Evolutionary conservation across 352 stramenopile genomes (phyloP).

Genomic region (Pythium grandisporangium): DNA sequence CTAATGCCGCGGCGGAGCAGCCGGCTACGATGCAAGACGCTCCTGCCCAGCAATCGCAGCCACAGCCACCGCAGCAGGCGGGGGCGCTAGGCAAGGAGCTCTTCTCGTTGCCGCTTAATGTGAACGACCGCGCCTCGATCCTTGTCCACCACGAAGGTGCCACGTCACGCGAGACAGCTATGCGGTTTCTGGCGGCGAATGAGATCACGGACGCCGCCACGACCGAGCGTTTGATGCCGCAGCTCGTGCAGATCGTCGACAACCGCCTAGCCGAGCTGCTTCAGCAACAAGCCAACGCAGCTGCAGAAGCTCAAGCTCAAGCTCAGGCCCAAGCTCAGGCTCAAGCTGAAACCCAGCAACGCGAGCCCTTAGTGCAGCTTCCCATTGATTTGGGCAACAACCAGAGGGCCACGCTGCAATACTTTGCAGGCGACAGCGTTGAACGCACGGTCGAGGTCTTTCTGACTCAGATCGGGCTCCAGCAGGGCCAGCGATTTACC

Average conservation of each 20-base stretch:
- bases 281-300: conserved; percentile 20
- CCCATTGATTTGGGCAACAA: conserved; percentile 44
- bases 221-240: conserved; percentile 29
- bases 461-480: conserved; percentile 35
- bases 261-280: conserved; percentile 30
- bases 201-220: conserved; percentile 29
- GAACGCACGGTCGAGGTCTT: conserved; percentile 62
- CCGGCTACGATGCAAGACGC: background rate
- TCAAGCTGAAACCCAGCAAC: conserved; percentile 1
- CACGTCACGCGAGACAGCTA: conserved; percentile 45
- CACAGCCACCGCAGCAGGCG: conserved; percentile 5
- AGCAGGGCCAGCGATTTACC: conserved; percentile 25
- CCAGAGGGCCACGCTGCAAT: conserved; percentile 32
- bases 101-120: conserved; percentile 57
- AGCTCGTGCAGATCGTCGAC: conserved; percentile 54
- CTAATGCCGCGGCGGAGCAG: background rate
- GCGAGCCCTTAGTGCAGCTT: conserved; percentile 31
- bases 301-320: conserved; percentile 4
- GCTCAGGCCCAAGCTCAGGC: conserved; percentile 3
- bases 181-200: conserved; percentile 52
- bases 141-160: conserved; percentile 58
- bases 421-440: conserved; percentile 67
- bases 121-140: conserved; percentile 32
- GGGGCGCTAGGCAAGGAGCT: conserved; percentile 21
- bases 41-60: background rate